phyloP scores from a whole-genome alignment of 202 grass and related monocot species.

The Elaeis oleifera region DNA sequence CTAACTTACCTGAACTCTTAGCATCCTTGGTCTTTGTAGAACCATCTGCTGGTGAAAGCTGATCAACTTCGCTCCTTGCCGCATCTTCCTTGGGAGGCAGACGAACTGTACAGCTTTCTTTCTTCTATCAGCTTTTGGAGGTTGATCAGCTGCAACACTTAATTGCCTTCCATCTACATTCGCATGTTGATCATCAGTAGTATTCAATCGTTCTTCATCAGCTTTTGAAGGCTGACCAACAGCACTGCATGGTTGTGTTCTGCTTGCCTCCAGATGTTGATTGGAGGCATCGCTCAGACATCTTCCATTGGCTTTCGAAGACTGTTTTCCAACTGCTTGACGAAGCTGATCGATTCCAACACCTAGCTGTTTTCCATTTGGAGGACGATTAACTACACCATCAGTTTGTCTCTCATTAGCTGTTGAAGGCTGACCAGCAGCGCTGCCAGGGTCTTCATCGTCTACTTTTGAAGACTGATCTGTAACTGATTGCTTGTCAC shows the following conservation, averaged over 20 bases:
- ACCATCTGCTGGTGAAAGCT: not conserved
- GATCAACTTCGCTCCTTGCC: constrained; percentile 21
- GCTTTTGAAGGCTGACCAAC: constrained; percentile 5
- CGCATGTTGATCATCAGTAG: constrained; percentile 1
- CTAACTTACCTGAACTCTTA: constrained; percentile 4
- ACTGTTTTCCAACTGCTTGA: constrained; percentile 4
- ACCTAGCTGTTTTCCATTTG: constrained; percentile 9
- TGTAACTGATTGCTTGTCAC: too few species aligned
- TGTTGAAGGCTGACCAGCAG: constrained; percentile 11
- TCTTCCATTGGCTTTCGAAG: constrained; percentile 18
- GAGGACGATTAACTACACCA: constrained; percentile 17
- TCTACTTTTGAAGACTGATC: too few species aligned
- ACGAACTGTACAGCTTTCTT: not conserved
- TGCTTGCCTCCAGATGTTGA: constrained; percentile 1
- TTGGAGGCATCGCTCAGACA: too few species aligned
- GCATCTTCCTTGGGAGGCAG: constrained; percentile 12
- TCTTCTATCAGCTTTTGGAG: constrained; percentile 2
- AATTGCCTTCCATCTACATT: constrained; percentile 13
- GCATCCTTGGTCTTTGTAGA: constrained; percentile 10
- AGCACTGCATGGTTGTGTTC: constrained; percentile 11
- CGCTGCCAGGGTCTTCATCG: not conserved
- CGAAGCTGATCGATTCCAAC: not conserved
- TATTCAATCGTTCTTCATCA: not conserved
- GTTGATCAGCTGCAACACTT: constrained; percentile 17
- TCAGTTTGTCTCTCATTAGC: constrained; percentile 14